Percentiles rank a stretch among this genome's conserved stretches.
Evolutionary conservation across 805 yeast species (phyloP).

Genomic region (Lipomyces yamanashiensis): DNA sequence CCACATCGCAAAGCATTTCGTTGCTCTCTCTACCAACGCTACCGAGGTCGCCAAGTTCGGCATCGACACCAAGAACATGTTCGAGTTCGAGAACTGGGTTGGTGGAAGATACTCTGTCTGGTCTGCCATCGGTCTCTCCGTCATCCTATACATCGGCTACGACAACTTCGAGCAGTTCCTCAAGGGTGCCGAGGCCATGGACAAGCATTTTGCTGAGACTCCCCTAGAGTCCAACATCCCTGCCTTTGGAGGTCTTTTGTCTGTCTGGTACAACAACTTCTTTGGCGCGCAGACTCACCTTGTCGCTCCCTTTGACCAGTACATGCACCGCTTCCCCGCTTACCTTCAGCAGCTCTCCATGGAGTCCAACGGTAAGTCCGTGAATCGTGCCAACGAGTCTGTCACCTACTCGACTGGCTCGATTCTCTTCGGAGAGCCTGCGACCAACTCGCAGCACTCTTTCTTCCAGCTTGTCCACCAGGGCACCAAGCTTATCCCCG

Average conservation of each 20-base stretch:
- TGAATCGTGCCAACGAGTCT: constrained; percentile 87
- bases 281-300: constrained; percentile 97
- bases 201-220: constrained; percentile 81
- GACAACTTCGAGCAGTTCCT: constrained; percentile 91
- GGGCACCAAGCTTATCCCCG: constrained; percentile 96
- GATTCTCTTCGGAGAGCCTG: constrained; percentile 96
- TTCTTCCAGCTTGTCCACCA: constrained; percentile 99
- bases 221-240: constrained; percentile 94
- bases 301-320: constrained; percentile 98
- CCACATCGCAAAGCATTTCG: constrained; percentile 95
- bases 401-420: constrained; percentile 96
- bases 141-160: constrained; percentile 91
- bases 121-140: constrained; percentile 97
- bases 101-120: constrained; percentile 99
- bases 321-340: constrained; percentile 98
- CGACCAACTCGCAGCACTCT: constrained; percentile 98
- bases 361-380: constrained; percentile 99
- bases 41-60: constrained; percentile 92
- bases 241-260: constrained; percentile 85
- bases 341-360: constrained; percentile 97
- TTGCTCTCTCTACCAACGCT: constrained; percentile 93
- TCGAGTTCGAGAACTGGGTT: constrained; percentile 98
- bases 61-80: constrained; percentile 97
- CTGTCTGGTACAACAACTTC: constrained; percentile 99
- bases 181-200: constrained; percentile 97